Conservation (phyloP, 768 basidiomycete genomes). For the Collybia sordida region DNA sequence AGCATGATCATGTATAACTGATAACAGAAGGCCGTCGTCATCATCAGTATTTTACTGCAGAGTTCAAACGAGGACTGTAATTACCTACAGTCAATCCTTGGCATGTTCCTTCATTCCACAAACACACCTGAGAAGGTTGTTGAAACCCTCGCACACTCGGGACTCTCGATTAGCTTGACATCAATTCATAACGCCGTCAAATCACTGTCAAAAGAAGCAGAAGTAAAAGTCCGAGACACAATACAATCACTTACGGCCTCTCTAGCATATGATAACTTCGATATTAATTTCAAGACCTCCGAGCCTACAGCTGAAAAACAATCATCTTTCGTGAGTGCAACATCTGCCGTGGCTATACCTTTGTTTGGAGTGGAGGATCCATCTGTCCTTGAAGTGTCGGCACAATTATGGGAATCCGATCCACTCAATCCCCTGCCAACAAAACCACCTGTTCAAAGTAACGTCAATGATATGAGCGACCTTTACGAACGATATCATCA, state of each 20-base stretch:
- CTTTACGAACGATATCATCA: constrained; percentile 1
- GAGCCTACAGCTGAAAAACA: constrained; percentile 24
- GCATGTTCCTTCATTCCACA: constrained; percentile 35
- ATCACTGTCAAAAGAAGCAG: constrained; percentile 17
- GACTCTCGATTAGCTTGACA: constrained; percentile 18
- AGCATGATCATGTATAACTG: too few species aligned
- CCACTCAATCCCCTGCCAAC: constrained; percentile 13
- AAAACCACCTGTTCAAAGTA: neutral
- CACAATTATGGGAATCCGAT: constrained; percentile 28
- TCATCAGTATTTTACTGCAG: neutral
- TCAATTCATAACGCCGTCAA: constrained; percentile 14
- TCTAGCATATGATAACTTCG: constrained; percentile 37
- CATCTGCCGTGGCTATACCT: constrained; percentile 24
- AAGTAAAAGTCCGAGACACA: constrained; percentile 5
- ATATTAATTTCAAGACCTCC: constrained; percentile 25
- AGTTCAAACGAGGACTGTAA: too few species aligned
- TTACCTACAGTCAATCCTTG: constrained; percentile 7
- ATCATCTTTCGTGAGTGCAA: constrained; percentile 21
- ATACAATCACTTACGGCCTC: constrained; percentile 16
- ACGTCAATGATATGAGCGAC: constrained; percentile 1
- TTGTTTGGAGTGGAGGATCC: constrained; percentile 13
- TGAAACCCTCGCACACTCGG: constrained; percentile 21
- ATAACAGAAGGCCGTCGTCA: neutral
- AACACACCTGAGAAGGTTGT: constrained; percentile 25
- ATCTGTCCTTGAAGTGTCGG: constrained; percentile 22